Evolutionary conservation across 2,329 filamentous ascomycete species (phyloP).

Genomic region (Talaromyces sp.): DNA sequence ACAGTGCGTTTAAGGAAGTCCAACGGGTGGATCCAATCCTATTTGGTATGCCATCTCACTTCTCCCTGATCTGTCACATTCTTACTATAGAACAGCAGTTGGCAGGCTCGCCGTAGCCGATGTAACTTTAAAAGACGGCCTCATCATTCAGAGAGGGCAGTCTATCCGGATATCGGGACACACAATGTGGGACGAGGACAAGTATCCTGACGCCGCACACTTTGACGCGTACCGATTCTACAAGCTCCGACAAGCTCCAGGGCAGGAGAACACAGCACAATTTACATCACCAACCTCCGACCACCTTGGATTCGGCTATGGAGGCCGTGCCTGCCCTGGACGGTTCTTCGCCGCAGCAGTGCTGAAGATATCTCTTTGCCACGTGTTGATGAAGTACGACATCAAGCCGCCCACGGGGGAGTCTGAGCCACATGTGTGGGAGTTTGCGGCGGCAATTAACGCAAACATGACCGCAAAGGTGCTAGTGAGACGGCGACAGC

Average conservation of each 20-base stretch:
- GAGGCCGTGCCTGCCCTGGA: neutral
- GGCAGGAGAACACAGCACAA: neutral
- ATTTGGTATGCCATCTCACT: neutral
- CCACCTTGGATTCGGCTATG: neutral
- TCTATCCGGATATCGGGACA: neutral
- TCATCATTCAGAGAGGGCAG: neutral
- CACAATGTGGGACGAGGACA: neutral
- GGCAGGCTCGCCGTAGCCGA: neutral
- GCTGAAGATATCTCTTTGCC: neutral
- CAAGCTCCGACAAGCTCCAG: neutral
- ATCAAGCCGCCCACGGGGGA: neutral
- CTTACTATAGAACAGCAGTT: neutral
- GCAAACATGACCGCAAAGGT: neutral
- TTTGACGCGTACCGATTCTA: neutral
- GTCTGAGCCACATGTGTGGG: neutral
- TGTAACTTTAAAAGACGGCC: neutral
- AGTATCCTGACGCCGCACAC: neutral
- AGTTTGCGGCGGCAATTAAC: neutral
- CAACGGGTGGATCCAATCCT: neutral
- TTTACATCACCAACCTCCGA: neutral
- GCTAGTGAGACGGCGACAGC: neutral
- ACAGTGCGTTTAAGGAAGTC: neutral
- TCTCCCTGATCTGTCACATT: neutral
- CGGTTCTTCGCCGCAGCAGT: neutral
- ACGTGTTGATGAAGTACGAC: neutral